Base-by-base conservation (phyloP, 2,329 filamentous ascomycete species). In the Botryosphaeria dothidea region DNA sequence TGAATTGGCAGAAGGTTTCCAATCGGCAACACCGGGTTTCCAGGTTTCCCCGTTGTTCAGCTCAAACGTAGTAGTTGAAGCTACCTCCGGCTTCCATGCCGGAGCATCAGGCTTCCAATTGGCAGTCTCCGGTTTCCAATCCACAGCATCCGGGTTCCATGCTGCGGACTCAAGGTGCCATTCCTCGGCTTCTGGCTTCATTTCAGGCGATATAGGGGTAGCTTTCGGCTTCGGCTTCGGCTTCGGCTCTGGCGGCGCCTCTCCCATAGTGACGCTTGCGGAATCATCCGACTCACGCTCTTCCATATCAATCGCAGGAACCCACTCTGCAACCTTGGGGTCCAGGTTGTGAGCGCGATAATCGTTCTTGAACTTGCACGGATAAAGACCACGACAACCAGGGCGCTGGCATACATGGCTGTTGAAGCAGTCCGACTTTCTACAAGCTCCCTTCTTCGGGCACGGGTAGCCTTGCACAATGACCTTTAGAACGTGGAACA, bases 391-490 rank as follows among this genome's bases (percentile, higher is more conserved):
- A 0, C 52, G 38, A 49, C 74, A 76, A 1, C 67, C 71, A 13
- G 70, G 66, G 31, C 72, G 76, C 65, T 79, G 78, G 67, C 80
- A 82, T 2, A 80, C 66, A 66, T 86, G 84, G 0, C 83, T 84
- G 45, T 78, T 72, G 38, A 77, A 74, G 69, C 84, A 86, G 31
- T 78, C 75, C 0, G 71, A 66, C 3, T 72, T 71, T 9, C 83
- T 78, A 66, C 84, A 86, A 0, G 60, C 69, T 2, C 77, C 74
- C 23, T 76, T 78, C 2, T 70, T 67, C 1, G 75, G 69, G 68
- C 84, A 86, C 0, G 79, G 77, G 27, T 74, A 77, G 49, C 77
- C 76, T 27, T 78, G 78, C 1, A 81, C 73, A n/a, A 84, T 77
- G 58, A 79, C 79, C 62, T 77, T 75, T 19, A 85, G 74, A 1